phyloP scores from a whole-genome alignment of 2,329 filamentous ascomycete genomes.

The Sphaceloma murrayae region DNA sequence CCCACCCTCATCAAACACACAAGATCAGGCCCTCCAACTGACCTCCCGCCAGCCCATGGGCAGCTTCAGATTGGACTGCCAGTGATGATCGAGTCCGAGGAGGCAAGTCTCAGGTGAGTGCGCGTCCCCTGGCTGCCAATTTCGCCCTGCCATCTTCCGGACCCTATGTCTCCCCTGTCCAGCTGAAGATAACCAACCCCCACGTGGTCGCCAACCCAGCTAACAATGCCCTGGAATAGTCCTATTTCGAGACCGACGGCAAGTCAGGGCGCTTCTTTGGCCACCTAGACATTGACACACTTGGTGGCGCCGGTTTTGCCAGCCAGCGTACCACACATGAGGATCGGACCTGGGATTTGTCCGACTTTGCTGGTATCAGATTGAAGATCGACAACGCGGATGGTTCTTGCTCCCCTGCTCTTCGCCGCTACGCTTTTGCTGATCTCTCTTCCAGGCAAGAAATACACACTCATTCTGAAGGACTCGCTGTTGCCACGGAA shows the following conservation, averaged over 20 bases:
- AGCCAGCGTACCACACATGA: slow-evolving; percentile 59
- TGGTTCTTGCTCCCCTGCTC: slow-evolving; percentile 27
- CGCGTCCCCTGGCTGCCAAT: not conserved
- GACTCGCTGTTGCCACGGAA: slow-evolving; percentile 51
- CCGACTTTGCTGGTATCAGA: slow-evolving; percentile 51
- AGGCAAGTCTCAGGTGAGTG: slow-evolving; percentile 51
- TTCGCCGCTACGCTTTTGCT: not conserved
- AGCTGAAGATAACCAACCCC: slow-evolving; percentile 3
- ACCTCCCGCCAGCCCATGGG: slow-evolving; percentile 45
- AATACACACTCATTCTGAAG: slow-evolving; percentile 67
- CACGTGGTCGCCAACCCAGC: slow-evolving; percentile 2
- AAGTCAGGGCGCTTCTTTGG: slow-evolving; percentile 52
- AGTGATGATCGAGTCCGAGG: slow-evolving; percentile 71
- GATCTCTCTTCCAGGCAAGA: slow-evolving; percentile 36
- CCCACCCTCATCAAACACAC: slow-evolving; percentile 9
- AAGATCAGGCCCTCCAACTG: slow-evolving; percentile 5
- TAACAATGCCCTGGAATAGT: slow-evolving; percentile 31
- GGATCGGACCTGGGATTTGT: slow-evolving; percentile 53
- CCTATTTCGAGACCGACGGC: slow-evolving; percentile 34
- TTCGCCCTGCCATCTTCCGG: slow-evolving; percentile 1
- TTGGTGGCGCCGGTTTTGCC: slow-evolving; percentile 75
- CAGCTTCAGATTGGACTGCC: slow-evolving; percentile 52
- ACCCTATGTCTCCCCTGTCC: not conserved
- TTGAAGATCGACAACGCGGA: slow-evolving; percentile 47
- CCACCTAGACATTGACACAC: slow-evolving; percentile 59